Conservation (phyloP, 2,329 filamentous ascomycete species). For the Pseudogymnoascus sp. region DNA sequence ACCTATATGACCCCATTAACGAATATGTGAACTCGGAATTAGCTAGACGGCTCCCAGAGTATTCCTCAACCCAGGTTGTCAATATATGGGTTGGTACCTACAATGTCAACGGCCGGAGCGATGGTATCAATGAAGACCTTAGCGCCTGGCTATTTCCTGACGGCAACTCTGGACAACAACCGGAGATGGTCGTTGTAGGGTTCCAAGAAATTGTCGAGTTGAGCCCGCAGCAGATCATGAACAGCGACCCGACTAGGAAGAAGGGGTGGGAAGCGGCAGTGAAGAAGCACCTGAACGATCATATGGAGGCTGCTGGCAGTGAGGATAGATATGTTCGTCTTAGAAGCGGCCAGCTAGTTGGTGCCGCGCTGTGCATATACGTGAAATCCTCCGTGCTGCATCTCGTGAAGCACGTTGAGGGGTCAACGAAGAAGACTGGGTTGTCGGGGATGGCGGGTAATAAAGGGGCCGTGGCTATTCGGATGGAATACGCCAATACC, state of each 20-base stretch:
- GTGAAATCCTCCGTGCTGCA: conserved; percentile 69
- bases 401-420: conserved; percentile 93
- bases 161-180: conserved; percentile 46
- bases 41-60: conserved; percentile 59
- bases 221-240: conserved; percentile 98
- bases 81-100: conserved; percentile 79
- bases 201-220: conserved; percentile 99
- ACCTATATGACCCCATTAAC: conserved; percentile 89
- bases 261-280: conserved; percentile 82
- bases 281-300: conserved; percentile 64
- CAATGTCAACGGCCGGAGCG: conserved; percentile 84
- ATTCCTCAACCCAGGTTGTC: conserved; percentile 64
- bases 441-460: conserved; percentile 97
- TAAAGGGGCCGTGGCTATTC: conserved; percentile 93
- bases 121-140: conserved; percentile 70
- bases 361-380: conserved; percentile 86
- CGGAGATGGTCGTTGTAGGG: conserved; percentile 81
- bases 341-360: conserved; percentile 87
- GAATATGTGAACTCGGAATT: conserved; percentile 80
- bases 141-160: conserved; percentile 77
- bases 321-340: conserved; percentile 76
- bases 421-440: conserved; percentile 86
- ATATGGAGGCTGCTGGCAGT: conserved; percentile 54
- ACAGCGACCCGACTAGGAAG: conserved; percentile 81
- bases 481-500: conserved; percentile 89